phyloP scores from a whole-genome alignment of 768 basidiomycete species.

The Xerocomus potaroensis region DNA sequence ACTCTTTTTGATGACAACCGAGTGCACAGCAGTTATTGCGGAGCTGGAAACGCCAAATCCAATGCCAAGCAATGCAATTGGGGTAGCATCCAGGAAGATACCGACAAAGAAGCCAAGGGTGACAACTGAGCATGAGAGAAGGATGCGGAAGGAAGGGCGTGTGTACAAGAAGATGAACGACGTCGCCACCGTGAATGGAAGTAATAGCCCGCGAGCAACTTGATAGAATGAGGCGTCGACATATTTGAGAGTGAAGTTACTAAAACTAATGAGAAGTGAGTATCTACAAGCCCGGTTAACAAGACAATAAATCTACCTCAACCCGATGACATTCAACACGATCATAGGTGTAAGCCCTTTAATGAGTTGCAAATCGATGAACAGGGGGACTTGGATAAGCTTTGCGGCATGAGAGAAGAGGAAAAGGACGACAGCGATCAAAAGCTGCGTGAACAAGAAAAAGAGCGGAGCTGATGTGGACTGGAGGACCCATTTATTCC shows the following conservation, averaged over 20 bases:
- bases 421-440: slow-evolving; percentile 78
- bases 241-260: slow-evolving; percentile 89
- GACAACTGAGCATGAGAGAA: slow-evolving; percentile 73
- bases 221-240: slow-evolving; percentile 96
- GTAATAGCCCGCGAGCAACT: slow-evolving; percentile 88
- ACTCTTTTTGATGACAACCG: slow-evolving; percentile 90
- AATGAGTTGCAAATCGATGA: slow-evolving; percentile 58
- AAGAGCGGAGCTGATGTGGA: slow-evolving; percentile 72
- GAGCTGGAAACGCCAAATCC: slow-evolving; percentile 81
- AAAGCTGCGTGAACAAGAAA: slow-evolving; percentile 78
- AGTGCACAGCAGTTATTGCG: slow-evolving; percentile 84
- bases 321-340: slow-evolving; percentile 71
- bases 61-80: slow-evolving; percentile 60
- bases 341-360: slow-evolving; percentile 77
- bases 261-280: slow-evolving; percentile 50
- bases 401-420: slow-evolving; percentile 56
- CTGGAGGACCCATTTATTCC: slow-evolving; percentile 91
- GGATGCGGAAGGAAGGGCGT: slow-evolving; percentile 70
- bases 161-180: slow-evolving; percentile 75
- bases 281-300: background rate
- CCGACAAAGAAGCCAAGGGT: slow-evolving; percentile 91
- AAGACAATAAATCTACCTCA: slow-evolving; percentile 53
- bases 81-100: slow-evolving; percentile 71
- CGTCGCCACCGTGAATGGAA: slow-evolving; percentile 90
- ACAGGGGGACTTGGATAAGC: slow-evolving; percentile 62